Evolutionary conservation across 1,284 basidiomycete species (phyloP).

Genomic region (Meira miltonrushii): DNA sequence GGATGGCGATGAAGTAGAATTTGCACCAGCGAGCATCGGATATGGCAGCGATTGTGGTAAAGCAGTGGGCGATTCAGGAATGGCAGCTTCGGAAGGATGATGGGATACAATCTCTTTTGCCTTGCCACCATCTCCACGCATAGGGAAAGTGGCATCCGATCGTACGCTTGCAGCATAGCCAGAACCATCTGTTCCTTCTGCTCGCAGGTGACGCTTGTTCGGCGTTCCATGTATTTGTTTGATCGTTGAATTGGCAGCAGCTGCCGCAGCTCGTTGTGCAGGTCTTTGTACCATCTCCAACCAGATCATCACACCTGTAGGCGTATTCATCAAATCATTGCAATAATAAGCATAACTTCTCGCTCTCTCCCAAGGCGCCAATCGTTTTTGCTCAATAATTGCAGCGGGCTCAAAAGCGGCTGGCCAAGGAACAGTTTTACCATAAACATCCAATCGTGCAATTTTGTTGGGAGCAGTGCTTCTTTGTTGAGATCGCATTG

Average conservation of each 20-base stretch:
- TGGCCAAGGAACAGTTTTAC: conserved; percentile 33
- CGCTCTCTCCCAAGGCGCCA: conserved; percentile 38
- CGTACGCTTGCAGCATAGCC: conserved; percentile 39
- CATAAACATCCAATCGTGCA: conserved; percentile 28
- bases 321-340: conserved; percentile 31
- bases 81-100: conserved; percentile 16
- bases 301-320: conserved; percentile 36
- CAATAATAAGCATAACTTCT: conserved; percentile 34
- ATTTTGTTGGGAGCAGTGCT: conserved; percentile 1
- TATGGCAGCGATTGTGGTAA: conserved; percentile 30
- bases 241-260: not conserved
- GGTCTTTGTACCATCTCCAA: conserved; percentile 21
- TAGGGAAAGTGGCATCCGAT: conserved; percentile 43
- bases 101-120: conserved; percentile 38
- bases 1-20: no score
- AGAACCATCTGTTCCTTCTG: conserved; percentile 18
- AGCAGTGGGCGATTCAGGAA: conserved; percentile 25
- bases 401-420: conserved; percentile 25
- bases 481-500: conserved; percentile 2
- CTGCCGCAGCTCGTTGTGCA: conserved; percentile 1
- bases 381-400: conserved; percentile 29
- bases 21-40: conserved; percentile 18
- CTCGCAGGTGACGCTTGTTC: conserved; percentile 17
- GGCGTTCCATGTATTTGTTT: not conserved
- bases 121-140: conserved; percentile 41